These are phyloP conservation scores for Pyrenochaeta sp. DNA, from an alignment of 2,329 filamentous ascomycete species.

Conservation along the genomic window DNA sequence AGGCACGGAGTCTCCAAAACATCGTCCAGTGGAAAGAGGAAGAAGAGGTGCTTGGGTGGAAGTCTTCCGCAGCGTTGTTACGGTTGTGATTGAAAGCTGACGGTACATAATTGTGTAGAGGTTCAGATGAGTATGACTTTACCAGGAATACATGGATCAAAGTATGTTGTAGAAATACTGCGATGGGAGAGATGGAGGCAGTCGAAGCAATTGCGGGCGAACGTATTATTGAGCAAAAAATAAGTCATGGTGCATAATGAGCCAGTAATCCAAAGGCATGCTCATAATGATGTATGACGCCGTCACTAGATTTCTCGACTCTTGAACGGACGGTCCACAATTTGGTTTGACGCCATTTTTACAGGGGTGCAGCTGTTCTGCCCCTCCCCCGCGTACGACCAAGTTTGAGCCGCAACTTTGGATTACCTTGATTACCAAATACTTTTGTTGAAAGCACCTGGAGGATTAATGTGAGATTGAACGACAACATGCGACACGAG, in stretches of 20 bases:
- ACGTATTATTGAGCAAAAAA: slow-evolving; percentile 1
- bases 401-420: slow-evolving; percentile 22
- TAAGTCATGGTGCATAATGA: slow-evolving; percentile 23
- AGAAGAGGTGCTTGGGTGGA: too few species aligned
- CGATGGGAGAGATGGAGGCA: too few species aligned
- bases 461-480: not conserved
- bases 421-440: not conserved
- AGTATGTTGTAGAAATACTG: too few species aligned
- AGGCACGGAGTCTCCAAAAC: slow-evolving; percentile 4
- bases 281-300: slow-evolving; percentile 36
- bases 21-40: slow-evolving; percentile 25
- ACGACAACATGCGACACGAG: slow-evolving; percentile 19
- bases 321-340: too few species aligned
- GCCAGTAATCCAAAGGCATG: slow-evolving; percentile 1
- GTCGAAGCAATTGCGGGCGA: too few species aligned
- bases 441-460: not conserved
- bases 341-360: slow-evolving; percentile 21
- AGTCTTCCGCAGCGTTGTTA: too few species aligned
- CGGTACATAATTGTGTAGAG: too few species aligned
- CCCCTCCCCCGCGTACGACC: slow-evolving; percentile 22
- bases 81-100: too few species aligned
- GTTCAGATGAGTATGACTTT: too few species aligned
- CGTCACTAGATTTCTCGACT: slow-evolving; percentile 10
- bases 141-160: too few species aligned
- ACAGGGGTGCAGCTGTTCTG: slow-evolving; percentile 1